Conservation (phyloP, 768 basidiomycete genomes). For the Macrolepiota albuminosa region DNA sequence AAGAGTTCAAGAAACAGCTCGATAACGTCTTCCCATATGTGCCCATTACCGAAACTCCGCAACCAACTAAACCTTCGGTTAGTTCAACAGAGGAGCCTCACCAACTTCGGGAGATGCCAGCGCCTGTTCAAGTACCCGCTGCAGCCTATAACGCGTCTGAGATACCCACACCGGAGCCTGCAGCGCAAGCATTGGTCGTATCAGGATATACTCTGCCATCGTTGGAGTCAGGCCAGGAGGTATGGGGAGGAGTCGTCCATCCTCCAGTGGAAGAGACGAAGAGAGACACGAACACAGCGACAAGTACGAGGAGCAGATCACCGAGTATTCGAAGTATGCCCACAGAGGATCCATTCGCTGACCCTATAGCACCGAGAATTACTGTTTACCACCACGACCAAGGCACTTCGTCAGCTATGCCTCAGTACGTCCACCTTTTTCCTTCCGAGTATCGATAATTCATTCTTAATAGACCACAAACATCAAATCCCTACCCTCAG, state of each 20-base stretch:
- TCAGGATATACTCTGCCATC: conserved; percentile 7
- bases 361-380: conserved; percentile 26
- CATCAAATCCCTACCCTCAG: conserved; percentile 13
- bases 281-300: conserved; percentile 5
- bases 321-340: conserved; percentile 15
- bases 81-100: not conserved
- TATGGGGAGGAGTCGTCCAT: conserved; percentile 14
- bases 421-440: conserved; percentile 24
- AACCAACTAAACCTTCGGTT: not conserved
- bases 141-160: not conserved
- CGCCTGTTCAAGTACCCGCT: not conserved
- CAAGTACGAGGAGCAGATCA: conserved; percentile 8
- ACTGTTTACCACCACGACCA: conserved; percentile 17
- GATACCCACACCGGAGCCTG: conserved; percentile 9
- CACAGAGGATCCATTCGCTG: conserved; percentile 27
- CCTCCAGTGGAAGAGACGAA: conserved; percentile 1
- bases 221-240: conserved; percentile 14
- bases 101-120: not conserved
- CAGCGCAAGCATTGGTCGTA: not conserved
- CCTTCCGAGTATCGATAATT: not conserved
- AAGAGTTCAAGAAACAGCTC: not conserved
- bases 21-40: not conserved
- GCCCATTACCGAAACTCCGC: not conserved
- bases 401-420: conserved; percentile 16
- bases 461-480: conserved; percentile 14